These are phyloP conservation scores for Cladosporium austrohemisphaericum DNA, from an alignment of 2,329 filamentous ascomycete species.

Conservation along the genomic window DNA sequence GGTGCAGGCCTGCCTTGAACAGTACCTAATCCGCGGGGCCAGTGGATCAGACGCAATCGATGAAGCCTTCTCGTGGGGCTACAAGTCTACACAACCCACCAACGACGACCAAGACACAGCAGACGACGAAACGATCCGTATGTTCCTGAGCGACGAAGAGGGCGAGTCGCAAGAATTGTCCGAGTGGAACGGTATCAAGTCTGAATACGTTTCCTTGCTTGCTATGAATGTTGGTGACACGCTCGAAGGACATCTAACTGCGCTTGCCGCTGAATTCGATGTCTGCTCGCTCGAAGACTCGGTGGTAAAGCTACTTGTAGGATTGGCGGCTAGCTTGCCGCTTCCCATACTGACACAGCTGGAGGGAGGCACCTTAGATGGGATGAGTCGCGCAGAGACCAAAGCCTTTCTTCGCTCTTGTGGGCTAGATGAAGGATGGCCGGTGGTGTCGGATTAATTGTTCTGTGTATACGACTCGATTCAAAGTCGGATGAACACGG, in stretches of 20 bases:
- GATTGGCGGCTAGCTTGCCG: constrained; percentile 42
- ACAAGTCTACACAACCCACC: constrained; percentile 20
- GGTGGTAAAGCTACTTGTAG: constrained; percentile 41
- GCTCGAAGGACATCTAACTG: constrained; percentile 30
- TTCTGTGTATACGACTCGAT: no score
- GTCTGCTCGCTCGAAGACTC: constrained; percentile 34
- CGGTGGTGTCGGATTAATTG: no score
- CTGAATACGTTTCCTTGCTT: constrained; percentile 31
- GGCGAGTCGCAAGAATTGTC: constrained; percentile 27
- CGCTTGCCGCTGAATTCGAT: constrained; percentile 34
- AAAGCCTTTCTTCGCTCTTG: constrained; percentile 32
- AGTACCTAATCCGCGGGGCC: constrained; percentile 40
- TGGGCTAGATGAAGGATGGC: constrained; percentile 17
- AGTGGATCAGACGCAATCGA: constrained; percentile 37
- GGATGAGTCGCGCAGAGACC: constrained; percentile 38
- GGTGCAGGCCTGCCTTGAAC: constrained; percentile 49
- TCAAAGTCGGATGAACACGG: no score
- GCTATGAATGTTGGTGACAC: constrained; percentile 21
- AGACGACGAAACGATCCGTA: constrained; percentile 29
- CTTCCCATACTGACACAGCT: constrained; percentile 51
- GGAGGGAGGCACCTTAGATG: constrained; percentile 44
- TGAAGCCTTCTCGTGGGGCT: constrained; percentile 47
- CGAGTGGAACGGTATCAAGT: constrained; percentile 37
- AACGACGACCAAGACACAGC: constrained; percentile 25
- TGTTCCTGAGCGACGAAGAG: constrained; percentile 35